These are phyloP conservation scores for Trametes hirsuta DNA, from an alignment of 1,284 basidiomycete species.

Conservation along the genomic window DNA sequence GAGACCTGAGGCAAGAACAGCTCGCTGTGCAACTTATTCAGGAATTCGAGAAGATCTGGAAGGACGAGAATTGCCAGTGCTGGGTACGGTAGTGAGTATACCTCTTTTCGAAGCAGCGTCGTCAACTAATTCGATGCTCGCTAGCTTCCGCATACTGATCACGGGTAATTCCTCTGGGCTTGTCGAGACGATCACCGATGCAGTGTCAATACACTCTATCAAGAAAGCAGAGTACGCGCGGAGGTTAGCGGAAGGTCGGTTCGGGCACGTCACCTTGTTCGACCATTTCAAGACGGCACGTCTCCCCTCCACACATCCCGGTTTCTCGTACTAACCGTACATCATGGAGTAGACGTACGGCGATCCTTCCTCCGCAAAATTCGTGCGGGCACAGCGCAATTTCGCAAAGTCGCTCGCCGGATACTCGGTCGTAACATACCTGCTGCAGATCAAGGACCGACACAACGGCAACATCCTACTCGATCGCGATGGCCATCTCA, in stretches of 20 bases:
- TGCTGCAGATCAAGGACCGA: constrained; percentile 98
- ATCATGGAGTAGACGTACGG: constrained; percentile 74
- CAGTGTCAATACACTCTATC: constrained; percentile 98
- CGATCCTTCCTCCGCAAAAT: constrained; percentile 85
- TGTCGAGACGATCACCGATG: constrained; percentile 95
- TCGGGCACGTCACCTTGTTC: constrained; percentile 85
- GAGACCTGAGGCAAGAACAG: constrained; percentile 96
- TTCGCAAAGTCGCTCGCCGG: constrained; percentile 96
- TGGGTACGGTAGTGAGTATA: constrained; percentile 89
- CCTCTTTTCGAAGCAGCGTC: background rate
- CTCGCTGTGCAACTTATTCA: constrained; percentile 94
- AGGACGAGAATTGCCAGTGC: constrained; percentile 87
- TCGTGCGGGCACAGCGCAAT: constrained; percentile 83
- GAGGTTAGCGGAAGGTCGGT: constrained; percentile 75
- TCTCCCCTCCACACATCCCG: constrained; percentile 9
- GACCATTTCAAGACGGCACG: constrained; percentile 88
- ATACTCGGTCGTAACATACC: constrained; percentile 93
- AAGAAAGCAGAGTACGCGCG: constrained; percentile 98
- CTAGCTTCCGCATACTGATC: constrained; percentile 80
- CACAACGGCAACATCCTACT: constrained; percentile 99
- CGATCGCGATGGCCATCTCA: constrained; percentile 91
- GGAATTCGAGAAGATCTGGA: constrained; percentile 94
- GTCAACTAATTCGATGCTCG: background rate
- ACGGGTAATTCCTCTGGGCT: constrained; percentile 93
- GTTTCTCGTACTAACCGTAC: background rate